Evolutionary conservation across 176 grass and related monocot genomes (phyloP).

Genomic region (Elaeis guineensis): DNA sequence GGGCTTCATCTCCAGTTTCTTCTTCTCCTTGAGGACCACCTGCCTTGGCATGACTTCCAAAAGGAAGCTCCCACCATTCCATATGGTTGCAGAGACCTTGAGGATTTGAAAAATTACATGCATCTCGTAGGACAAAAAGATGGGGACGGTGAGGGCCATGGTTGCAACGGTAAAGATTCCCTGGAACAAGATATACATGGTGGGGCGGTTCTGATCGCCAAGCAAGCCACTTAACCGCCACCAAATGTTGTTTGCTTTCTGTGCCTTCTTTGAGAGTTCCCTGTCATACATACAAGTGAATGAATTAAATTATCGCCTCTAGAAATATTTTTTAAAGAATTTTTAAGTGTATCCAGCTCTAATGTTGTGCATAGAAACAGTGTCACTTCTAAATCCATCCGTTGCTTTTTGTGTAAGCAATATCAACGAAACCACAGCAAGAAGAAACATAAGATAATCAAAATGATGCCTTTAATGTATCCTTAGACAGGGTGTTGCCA

Average conservation of each 20-base stretch:
- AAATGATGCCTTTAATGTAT: too few relatives aligned
- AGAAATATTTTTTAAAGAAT: too few relatives aligned
- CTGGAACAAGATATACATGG: conserved; percentile 91
- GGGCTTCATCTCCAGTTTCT: conserved; percentile 65
- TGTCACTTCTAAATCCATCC: too few relatives aligned
- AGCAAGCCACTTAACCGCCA: conserved; percentile 85
- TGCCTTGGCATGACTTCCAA: conserved; percentile 78
- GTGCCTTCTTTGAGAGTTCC: conserved; percentile 97
- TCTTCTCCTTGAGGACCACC: conserved; percentile 72
- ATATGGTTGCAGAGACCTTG: conserved; percentile 74
- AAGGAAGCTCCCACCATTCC: conserved; percentile 94
- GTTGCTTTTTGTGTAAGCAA: too few relatives aligned
- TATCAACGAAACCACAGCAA: too few relatives aligned
- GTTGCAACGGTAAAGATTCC: conserved; percentile 75
- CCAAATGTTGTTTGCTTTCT: conserved; percentile 97
- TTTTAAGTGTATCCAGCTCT: too few relatives aligned
- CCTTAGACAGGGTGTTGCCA: too few relatives aligned
- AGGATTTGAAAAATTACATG: conserved; percentile 78
- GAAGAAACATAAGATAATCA: too few relatives aligned
- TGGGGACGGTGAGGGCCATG: conserved; percentile 68
- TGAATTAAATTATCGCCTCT: too few relatives aligned
- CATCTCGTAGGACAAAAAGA: conserved; percentile 85
- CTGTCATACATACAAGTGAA: conserved; percentile 15
- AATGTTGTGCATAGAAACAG: too few relatives aligned
- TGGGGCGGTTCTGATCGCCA: conserved; percentile 71